Evolutionary conservation across 139 green algal genomes (phyloP), one percentile per base, ranked within the genome.

Genomic region (Chlorokybus atmophyticus): DNA sequence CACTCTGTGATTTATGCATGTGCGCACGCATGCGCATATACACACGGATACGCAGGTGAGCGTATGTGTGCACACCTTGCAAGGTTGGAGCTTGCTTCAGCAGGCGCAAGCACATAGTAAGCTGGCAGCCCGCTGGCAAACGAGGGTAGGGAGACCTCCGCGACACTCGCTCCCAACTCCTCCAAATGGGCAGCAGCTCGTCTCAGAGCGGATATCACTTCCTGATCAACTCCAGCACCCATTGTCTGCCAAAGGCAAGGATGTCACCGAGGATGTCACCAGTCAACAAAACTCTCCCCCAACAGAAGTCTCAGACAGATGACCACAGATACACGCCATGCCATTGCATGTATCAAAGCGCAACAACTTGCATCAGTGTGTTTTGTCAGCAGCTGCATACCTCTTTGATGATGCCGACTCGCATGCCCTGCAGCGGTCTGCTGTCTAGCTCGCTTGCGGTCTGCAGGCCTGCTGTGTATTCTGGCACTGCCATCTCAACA

Each of bases 91-190:
- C 78, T 93, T 0, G 92, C 92, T 75, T 98, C 91, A 17, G 76
- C 86, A 0, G 83, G 53, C 0, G 89, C 89, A 10, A 98, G 74
- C 28, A 97, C 82, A 59, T 98, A 98, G 64, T 99, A 99, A 1
- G 89, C 88, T 2, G 89, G 84, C 64, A 98, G 71, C 1, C 83
- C 91, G 5, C 60, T 30, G 0, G 67, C 59, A 39, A 90, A 91
- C 7, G 59, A 71, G 2, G 84, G 82, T 40, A 98, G 59, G 0
- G 75, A 83, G 40, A 94, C 82, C 77, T 79, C 77, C 32, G 77
- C 66, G 4, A 95, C 73, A 3, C 64, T 64, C 7, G 84, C 86
- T 1, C 88, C 88, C 21, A 96, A 78, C 4, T 52, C 41, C 70
- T 90, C 61, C 17, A 93, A 60, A 42, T 90, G 80, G 40, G 47